A percentile compares a stretch with the other conserved stretches of the same genome.
These are phyloP conservation scores for Pythium guiyangense DNA, from an alignment of 352 stramenopile species.

Conservation along the genomic window DNA sequence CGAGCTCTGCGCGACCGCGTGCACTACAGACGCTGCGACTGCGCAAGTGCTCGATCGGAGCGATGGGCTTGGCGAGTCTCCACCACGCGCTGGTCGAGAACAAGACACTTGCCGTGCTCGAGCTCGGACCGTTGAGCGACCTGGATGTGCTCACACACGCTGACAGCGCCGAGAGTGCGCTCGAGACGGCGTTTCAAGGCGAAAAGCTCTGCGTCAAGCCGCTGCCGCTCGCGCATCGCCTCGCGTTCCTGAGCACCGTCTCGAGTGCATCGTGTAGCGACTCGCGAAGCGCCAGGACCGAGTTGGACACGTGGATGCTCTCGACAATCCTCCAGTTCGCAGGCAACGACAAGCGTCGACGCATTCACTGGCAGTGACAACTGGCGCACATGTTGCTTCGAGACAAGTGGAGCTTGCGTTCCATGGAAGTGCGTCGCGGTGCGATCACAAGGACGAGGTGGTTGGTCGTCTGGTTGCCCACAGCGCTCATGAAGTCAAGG, in stretches of 20 bases:
- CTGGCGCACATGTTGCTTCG: too few relatives aligned
- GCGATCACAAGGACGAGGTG: too few relatives aligned
- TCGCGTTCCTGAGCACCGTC: conserved; percentile 5
- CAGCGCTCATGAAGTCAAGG: too few relatives aligned
- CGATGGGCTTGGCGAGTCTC: neutral
- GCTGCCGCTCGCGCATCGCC: neutral
- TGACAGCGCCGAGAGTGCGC: neutral
- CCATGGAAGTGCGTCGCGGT: too few relatives aligned
- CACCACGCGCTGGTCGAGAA: neutral
- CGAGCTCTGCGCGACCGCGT: neutral
- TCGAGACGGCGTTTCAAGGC: conserved; percentile 1
- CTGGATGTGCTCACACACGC: neutral
- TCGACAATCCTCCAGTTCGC: neutral
- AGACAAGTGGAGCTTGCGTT: too few relatives aligned
- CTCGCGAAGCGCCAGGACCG: neutral
- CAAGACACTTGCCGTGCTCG: conserved; percentile 6
- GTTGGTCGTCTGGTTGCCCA: too few relatives aligned
- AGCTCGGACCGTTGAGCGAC: neutral
- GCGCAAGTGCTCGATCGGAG: conserved; percentile 2
- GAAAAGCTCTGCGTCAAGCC: neutral
- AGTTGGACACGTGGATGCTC: neutral
- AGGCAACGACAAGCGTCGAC: neutral
- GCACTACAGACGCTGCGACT: conserved; percentile 4
- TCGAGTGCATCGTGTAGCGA: neutral
- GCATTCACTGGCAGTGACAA: neutral